phyloP scores from a whole-genome alignment of 2,329 filamentous ascomycete genomes.

The Phyllosticta ampelicida region DNA sequence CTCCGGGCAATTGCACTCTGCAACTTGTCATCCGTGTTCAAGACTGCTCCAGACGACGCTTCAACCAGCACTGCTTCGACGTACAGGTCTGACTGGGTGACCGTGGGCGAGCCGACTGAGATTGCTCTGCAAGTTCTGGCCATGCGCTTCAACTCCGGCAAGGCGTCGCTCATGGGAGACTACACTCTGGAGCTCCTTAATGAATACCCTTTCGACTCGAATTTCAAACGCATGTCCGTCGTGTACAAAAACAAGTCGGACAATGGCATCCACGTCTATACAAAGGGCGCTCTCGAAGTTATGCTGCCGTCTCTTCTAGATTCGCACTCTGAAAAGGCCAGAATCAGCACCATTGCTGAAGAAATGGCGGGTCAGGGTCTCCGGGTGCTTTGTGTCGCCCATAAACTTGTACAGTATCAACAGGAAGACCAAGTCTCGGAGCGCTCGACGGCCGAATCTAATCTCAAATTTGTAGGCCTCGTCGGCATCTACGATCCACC shows the following conservation, averaged over 20 bases:
- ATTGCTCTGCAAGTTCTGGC: slow-evolving; percentile 31
- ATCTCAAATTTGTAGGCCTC: slow-evolving; percentile 67
- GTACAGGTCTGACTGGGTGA: background rate
- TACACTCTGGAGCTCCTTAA: slow-evolving; percentile 23
- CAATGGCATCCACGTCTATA: slow-evolving; percentile 24
- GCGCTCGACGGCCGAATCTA: slow-evolving; percentile 54
- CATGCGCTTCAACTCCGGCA: slow-evolving; percentile 28
- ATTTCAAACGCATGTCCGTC: slow-evolving; percentile 31
- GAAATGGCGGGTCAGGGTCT: slow-evolving; percentile 29
- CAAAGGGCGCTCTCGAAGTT: slow-evolving; percentile 30
- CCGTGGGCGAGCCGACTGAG: slow-evolving; percentile 18
- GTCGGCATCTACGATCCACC: slow-evolving; percentile 81
- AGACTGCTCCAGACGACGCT: slow-evolving; percentile 2
- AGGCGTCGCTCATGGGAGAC: slow-evolving; percentile 18
- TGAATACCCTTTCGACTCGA: slow-evolving; percentile 31
- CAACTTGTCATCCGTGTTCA: slow-evolving; percentile 27
- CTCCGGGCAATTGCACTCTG: slow-evolving; percentile 29
- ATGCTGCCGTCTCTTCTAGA: slow-evolving; percentile 24
- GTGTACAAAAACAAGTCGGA: slow-evolving; percentile 24
- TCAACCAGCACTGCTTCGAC: slow-evolving; percentile 1
- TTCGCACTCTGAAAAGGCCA: slow-evolving; percentile 20
- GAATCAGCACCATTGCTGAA: slow-evolving; percentile 22
- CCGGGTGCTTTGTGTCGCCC: slow-evolving; percentile 28
- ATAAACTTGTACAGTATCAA: slow-evolving; percentile 16
- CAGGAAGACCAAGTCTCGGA: slow-evolving; percentile 9